Base-by-base conservation (phyloP, 768 basidiomycete species). In the Boletus subparvulus region DNA sequence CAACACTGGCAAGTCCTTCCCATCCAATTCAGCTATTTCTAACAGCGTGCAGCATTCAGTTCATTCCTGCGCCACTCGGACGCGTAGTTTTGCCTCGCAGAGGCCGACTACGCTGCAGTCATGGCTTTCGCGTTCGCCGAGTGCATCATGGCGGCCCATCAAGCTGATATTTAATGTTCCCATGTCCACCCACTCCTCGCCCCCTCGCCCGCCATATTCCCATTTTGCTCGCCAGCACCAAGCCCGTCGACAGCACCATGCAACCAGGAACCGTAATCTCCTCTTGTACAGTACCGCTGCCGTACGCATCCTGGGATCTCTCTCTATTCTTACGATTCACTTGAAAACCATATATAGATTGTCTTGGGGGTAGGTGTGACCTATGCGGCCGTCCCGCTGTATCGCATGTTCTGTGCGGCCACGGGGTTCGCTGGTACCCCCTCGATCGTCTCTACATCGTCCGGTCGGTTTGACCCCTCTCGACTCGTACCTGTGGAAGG, bases 391-490 rank as follows among this genome's bases (percentile, higher is more conserved):
- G 96, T 98, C 1, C 97, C 97, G 0, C 79, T 98, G 16, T 99
- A 99, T 73, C 88, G 97, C 59, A 94, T 96, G 74, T 99, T 99
- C 77, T 99, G 97, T 72, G 89, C 94, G 8, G 92, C 95, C 14
- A 99, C 97, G 4, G 97, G 97, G 10, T 99, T 96, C 67, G 92
- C 89, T 21, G 97, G 97, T 4, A 95, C 93, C 26, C 97, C 97
- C 14, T 86, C 91, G 37, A 91, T 94, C 47, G 86, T 90, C 30
- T 86, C 84, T n/a, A 67, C 58, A 1, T 65, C 65, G 19, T 69
- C 69, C 10, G 91, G 87, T 39, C 83, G 87, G 36, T 94, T 92
- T 61, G 86, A 88, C 50, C 82, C 94, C 0, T 90, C 92, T 52
- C 85, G 95, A 26, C 84, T 98, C 6, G 86, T 92, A 4, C 88